Evolutionary conservation across 2,329 filamentous ascomycete genomes (phyloP).

Genomic region (Colletotrichum agaves): DNA sequence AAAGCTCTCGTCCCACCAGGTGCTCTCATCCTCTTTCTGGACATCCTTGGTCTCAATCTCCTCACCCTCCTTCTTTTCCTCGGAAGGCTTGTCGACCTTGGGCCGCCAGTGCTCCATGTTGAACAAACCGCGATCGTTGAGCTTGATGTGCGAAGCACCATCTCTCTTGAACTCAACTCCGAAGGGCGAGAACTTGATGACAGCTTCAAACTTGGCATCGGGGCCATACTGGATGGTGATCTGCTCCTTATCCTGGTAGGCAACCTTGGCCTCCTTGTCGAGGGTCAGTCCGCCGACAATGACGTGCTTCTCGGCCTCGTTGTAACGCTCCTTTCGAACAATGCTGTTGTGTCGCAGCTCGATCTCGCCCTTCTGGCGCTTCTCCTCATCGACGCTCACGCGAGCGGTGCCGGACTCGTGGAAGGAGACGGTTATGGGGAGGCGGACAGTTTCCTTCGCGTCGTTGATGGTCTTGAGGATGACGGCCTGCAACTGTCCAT

Average conservation of each 20-base stretch:
- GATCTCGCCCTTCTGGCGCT: slow-evolving; percentile 87
- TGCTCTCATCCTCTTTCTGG: slow-evolving; percentile 77
- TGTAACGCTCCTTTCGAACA: slow-evolving; percentile 91
- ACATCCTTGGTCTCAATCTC: slow-evolving; percentile 54
- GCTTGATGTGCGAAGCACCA: slow-evolving; percentile 81
- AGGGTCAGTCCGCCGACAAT: slow-evolving; percentile 83
- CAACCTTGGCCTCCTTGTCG: slow-evolving; percentile 77
- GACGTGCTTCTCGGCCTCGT: slow-evolving; percentile 87
- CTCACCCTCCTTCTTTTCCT: slow-evolving; percentile 65
- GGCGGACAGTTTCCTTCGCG: slow-evolving; percentile 74
- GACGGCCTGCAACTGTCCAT: slow-evolving; percentile 81
- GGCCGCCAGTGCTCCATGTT: slow-evolving; percentile 97
- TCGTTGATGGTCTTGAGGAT: slow-evolving; percentile 82
- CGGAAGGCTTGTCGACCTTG: slow-evolving; percentile 74
- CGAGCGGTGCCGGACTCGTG: slow-evolving; percentile 89
- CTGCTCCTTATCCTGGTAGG: slow-evolving; percentile 71
- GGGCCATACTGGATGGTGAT: slow-evolving; percentile 85
- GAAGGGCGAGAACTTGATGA: slow-evolving; percentile 87
- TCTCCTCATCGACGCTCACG: slow-evolving; percentile 91
- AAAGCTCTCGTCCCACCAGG: slow-evolving; percentile 98
- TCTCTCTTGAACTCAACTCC: slow-evolving; percentile 87
- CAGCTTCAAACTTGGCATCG: slow-evolving; percentile 78
- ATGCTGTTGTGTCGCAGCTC: slow-evolving; percentile 86
- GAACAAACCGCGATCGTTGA: slow-evolving; percentile 90
- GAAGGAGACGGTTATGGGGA: slow-evolving; percentile 89